Conservation (phyloP, 202 grass and related monocot genomes). For the Elaeis oleifera region DNA sequence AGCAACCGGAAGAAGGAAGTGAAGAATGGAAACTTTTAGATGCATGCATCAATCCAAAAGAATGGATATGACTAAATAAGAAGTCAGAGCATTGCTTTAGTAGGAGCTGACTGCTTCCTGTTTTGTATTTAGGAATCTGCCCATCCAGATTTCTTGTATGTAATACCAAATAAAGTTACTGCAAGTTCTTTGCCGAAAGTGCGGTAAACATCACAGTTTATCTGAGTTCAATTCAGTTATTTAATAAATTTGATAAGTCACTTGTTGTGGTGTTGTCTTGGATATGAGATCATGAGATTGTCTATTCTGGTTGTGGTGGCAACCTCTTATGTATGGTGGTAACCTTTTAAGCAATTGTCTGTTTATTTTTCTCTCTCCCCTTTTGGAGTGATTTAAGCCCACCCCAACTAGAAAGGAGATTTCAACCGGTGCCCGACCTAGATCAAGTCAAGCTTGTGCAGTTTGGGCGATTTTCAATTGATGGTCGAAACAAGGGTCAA, state of each 20-base stretch:
- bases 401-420: too few species aligned
- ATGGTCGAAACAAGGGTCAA: too few species aligned
- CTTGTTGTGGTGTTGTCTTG: too few species aligned
- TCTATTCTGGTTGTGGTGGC: too few species aligned
- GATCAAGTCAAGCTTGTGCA: too few species aligned
- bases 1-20: slow-evolving; percentile 82
- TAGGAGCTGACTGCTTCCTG: background rate
- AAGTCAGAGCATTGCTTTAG: background rate
- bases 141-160: background rate
- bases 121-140: background rate
- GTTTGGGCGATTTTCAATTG: too few species aligned
- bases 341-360: too few species aligned
- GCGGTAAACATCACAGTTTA: background rate
- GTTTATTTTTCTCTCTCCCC: too few species aligned
- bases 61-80: slow-evolving; percentile 50
- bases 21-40: slow-evolving; percentile 96
- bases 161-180: background rate
- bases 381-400: too few species aligned
- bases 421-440: too few species aligned
- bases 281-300: too few species aligned
- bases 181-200: background rate
- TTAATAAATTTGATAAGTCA: background rate
- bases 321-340: too few species aligned
- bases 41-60: slow-evolving; percentile 87
- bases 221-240: background rate